These are phyloP conservation scores for Poteriospumella lacustris DNA, from an alignment of 108 stramenopile species.

Conservation along the genomic window DNA sequence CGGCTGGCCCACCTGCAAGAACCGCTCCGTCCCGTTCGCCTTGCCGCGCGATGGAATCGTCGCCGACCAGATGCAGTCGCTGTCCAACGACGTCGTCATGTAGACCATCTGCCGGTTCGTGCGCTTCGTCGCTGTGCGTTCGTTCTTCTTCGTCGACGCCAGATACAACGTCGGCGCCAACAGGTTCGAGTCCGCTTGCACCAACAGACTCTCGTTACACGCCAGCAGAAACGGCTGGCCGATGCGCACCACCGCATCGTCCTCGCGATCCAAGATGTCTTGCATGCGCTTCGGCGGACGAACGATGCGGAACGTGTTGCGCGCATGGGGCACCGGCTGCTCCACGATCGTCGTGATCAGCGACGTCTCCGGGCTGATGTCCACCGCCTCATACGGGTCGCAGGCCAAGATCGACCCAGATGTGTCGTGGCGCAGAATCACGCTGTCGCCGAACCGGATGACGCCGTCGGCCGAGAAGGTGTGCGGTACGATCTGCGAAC, in stretches of 20 bases:
- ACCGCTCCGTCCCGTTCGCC: too few species aligned
- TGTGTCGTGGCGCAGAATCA: too few species aligned
- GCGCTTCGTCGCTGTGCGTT: slow-evolving; percentile 34
- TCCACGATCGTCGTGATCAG: too few species aligned
- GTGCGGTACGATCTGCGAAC: slow-evolving; percentile 24
- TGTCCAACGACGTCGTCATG: slow-evolving; percentile 21
- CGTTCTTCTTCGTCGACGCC: slow-evolving; percentile 43
- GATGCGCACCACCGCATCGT: slow-evolving; percentile 32
- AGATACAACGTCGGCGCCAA: slow-evolving; percentile 39
- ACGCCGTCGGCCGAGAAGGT: slow-evolving; percentile 19
- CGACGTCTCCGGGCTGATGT: too few species aligned
- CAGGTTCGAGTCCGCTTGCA: slow-evolving; percentile 31
- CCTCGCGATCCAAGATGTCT: too few species aligned
- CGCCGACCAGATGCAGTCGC: slow-evolving; percentile 33
- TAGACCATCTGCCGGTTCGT: slow-evolving; percentile 46
- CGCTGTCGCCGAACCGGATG: slow-evolving; percentile 32
- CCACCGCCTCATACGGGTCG: too few species aligned
- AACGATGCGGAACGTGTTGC: too few species aligned
- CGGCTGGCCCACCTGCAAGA: too few species aligned
- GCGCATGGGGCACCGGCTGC: too few species aligned
- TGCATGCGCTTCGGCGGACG: too few species aligned
- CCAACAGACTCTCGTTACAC: slow-evolving; percentile 35
- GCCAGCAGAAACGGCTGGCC: slow-evolving; percentile 39
- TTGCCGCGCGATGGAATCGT: too few species aligned
- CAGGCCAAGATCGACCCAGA: too few species aligned